Conservation (phyloP, 164 flowering plant genomes). For the grape (Vitis vinifera) region ASM3070453v1 NC_081813.1:18250001-18250500, state of each 20-base stretch:
- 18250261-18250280: constrained; percentile 27
- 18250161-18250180: too few species aligned
- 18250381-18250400: neutral
- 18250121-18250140: too few species aligned
- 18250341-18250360: constrained; percentile 26
- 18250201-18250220: constrained; percentile 38
- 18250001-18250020: too few species aligned
- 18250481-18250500: too few species aligned
- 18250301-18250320: constrained; percentile 27
- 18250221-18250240: constrained; percentile 43
- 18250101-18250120: too few species aligned
- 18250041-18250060: too few species aligned
- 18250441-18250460: neutral
- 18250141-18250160: too few species aligned
- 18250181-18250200: constrained; percentile 20
- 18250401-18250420: neutral
- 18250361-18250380: neutral
- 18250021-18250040: too few species aligned
- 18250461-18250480: neutral
- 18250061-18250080: too few species aligned
- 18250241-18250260: constrained; percentile 40
- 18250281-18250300: constrained; percentile 30
- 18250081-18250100: too few species aligned
- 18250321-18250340: constrained; percentile 35
- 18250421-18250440: too few species aligned